A percentile compares a stretch with the other conserved stretches of the same genome.
Conservation (phyloP, 2,329 filamentous ascomycete species). For the Pyrenophora seminiperda region DNA sequence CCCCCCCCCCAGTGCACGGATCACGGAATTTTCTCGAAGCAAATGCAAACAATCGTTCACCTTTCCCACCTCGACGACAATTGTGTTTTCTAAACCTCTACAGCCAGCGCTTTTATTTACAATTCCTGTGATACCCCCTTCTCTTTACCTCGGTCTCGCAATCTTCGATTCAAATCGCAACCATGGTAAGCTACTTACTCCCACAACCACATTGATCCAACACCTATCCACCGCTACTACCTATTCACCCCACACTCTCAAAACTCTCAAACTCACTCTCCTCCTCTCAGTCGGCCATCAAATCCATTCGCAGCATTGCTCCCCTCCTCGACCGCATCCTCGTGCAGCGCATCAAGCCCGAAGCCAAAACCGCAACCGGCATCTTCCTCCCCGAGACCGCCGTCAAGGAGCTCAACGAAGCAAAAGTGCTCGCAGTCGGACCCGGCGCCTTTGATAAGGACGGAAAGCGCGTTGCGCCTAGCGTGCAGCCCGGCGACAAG, state of each 20-base stretch:
- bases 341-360: conserved; percentile 96
- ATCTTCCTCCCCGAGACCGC: conserved; percentile 97
- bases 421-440: conserved; percentile 92
- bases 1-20: conserved; percentile 9
- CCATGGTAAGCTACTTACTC: conserved; percentile 23
- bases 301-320: conserved; percentile 91
- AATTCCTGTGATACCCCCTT: conserved; percentile 23
- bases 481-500: conserved; percentile 82
- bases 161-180: conserved; percentile 4
- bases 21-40: conserved; percentile 25
- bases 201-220: too few relatives aligned
- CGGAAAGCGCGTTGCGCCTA: conserved; percentile 84
- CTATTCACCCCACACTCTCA: not conserved
- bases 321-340: conserved; percentile 98
- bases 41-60: conserved; percentile 13
- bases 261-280: conserved; percentile 10
- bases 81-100: conserved; percentile 10
- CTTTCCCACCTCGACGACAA: conserved; percentile 11
- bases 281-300: conserved; percentile 64
- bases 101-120: conserved; percentile 14
- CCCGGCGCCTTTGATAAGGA: conserved; percentile 87
- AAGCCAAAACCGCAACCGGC: conserved; percentile 92
- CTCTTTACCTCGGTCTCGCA: conserved; percentile 11
- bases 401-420: conserved; percentile 98
- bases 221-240: not conserved